phyloP scores from a whole-genome alignment of 129 eudicot genomes.

The Gnaphalium uliginosum region DNA sequence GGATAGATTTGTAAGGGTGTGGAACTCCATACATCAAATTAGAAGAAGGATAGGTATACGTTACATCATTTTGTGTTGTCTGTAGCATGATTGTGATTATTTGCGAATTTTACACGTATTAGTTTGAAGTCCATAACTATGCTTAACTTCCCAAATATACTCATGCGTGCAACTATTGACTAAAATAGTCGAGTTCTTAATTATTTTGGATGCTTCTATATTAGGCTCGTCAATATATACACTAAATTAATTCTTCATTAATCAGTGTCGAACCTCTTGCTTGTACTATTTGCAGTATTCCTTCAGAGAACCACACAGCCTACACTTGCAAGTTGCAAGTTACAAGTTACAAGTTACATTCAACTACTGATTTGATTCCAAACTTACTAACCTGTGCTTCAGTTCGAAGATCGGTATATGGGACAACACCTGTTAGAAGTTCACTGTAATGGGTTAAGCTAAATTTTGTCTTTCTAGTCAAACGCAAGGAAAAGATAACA shows the following conservation, averaged over 20 bases:
- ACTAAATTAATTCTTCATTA: not conserved
- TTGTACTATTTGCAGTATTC: not conserved
- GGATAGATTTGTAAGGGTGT: too few species aligned
- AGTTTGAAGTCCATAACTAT: not conserved
- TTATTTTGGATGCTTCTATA: not conserved
- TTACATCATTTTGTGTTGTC: too few species aligned
- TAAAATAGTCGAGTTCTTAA: not conserved
- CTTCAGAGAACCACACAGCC: not conserved
- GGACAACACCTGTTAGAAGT: conserved; percentile 96
- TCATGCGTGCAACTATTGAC: not conserved
- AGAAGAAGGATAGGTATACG: too few species aligned
- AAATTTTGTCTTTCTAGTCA: conserved; percentile 12
- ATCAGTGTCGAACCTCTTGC: not conserved
- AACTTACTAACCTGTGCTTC: conserved; percentile 78
- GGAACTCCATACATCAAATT: too few species aligned
- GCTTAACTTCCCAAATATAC: not conserved
- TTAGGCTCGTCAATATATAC: not conserved
- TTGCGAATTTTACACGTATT: not conserved
- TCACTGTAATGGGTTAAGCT: conserved; percentile 60
- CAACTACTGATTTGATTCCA: not conserved
- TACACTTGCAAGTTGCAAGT: not conserved
- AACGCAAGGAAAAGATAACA: not conserved
- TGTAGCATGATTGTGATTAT: not conserved
- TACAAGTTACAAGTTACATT: too few species aligned
- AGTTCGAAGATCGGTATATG: conserved; percentile 96